Conservation (phyloP, 2,329 filamentous ascomycete species). For the Myriosclerotinia duriaeana region DNA sequence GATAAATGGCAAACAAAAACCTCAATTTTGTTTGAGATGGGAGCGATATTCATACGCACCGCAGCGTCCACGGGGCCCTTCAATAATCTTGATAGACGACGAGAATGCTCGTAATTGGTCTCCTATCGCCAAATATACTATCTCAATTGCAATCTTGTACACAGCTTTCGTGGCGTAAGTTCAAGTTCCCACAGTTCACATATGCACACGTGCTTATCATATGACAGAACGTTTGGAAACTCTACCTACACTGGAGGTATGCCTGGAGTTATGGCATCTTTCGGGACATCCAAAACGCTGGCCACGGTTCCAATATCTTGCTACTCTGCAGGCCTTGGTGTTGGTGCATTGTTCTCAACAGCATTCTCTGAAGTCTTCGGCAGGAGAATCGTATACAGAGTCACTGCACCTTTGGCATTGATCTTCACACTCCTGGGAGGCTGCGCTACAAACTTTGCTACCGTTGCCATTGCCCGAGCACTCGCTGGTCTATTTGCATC, state of each 20-base stretch:
- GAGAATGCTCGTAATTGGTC: constrained; percentile 11
- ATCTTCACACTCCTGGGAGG: constrained; percentile 25
- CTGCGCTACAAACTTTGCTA: constrained; percentile 11
- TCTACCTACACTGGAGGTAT: constrained; percentile 24
- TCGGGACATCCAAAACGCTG: constrained; percentile 15
- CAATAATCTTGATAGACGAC: background rate
- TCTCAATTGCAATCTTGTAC: constrained; percentile 13
- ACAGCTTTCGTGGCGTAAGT: constrained; percentile 20
- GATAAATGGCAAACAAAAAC: background rate
- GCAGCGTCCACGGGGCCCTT: constrained; percentile 11
- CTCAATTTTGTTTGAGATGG: constrained; percentile 18
- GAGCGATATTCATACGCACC: constrained; percentile 15
- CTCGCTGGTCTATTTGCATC: constrained; percentile 24
- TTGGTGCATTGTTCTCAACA: constrained; percentile 24
- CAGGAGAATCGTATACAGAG: constrained; percentile 20
- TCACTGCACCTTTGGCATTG: constrained; percentile 22
- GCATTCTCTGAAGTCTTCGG: constrained; percentile 26
- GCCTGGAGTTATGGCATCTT: constrained; percentile 17
- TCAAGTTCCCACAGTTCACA: too few relatives aligned
- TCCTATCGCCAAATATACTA: background rate
- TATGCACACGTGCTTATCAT: background rate
- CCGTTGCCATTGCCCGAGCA: constrained; percentile 19
- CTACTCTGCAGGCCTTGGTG: constrained; percentile 25
- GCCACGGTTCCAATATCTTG: constrained; percentile 24
- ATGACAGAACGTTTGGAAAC: constrained; percentile 24